Base-by-base conservation (phyloP, 768 basidiomycete genomes). In the Pisolithus tinctorius region DNA sequence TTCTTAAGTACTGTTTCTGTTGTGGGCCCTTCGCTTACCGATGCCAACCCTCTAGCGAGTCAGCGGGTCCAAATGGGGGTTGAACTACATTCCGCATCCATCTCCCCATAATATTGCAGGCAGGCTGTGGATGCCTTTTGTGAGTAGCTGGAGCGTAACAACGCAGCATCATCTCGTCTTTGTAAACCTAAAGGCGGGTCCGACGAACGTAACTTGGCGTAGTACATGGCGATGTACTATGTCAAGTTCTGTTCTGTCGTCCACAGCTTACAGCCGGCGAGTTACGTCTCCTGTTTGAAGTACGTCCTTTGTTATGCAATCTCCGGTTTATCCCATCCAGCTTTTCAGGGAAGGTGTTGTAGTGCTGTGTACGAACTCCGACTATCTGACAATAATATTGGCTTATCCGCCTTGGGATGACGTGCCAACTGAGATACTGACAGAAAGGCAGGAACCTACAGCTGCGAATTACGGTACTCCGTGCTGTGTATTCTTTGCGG, bases 311-410 rank as follows among this genome's bases (percentile, higher is more conserved):
- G 3, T 16, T 27, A 7, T 14, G 6, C 23, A 0, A 10, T 17
- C 40, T 9, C 23, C 45, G 51, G 5, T 46, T 27, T 43, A 14
- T 1, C 36, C 4, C 59, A 56, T 42, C 60, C 20, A 30, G 46
- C 39, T 20, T 20, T 20, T 20, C 20, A 53, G 53, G 26, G 57
- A 54, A 4, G 17, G 34, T 4, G 55, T 58, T 30, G 6, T 58
- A 1, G 62, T 63, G 0, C 34, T 61, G 2, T 63, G 59, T 39
- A 59, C 59, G 47, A 59, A 56, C 48, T 61, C 11, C 54, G 52
- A 5, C 30, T 1, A 1, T 11, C 20, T 6, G n/a, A 8, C 0
- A 58, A 62, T 6, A 1, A 29, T 7, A 29, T 1, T 29, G 36
- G 53, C 2, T 60, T 60, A 20, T 36, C 61, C 61, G n/a, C 0